These are phyloP conservation scores for Aureobasidium sp. DNA, from an alignment of 2,329 filamentous ascomycete genomes.

Conservation along the genomic window DNA sequence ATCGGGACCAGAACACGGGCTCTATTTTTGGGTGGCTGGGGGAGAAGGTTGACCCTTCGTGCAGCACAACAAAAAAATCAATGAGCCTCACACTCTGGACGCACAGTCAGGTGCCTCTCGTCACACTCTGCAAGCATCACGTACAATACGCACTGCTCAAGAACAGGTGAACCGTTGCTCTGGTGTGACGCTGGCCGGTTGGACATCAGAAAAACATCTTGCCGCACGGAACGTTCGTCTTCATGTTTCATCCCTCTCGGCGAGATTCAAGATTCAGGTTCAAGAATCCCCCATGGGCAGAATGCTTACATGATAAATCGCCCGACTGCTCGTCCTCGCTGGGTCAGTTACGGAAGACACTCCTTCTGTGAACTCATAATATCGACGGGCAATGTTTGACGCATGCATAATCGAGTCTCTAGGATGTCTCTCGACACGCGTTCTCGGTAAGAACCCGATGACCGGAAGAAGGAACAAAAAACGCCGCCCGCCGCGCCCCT, in stretches of 20 bases:
- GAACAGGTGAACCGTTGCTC: background rate
- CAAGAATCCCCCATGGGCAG: no score
- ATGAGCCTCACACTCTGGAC: background rate
- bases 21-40: constrained; percentile 5
- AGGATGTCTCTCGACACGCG: no score
- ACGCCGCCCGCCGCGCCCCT: no score
- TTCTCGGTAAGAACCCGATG: no score
- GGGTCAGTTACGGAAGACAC: no score
- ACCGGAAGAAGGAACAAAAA: no score
- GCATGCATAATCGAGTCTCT: no score
- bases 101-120: background rate
- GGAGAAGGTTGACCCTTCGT: background rate
- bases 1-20: background rate
- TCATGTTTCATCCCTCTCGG: background rate
- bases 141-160: background rate
- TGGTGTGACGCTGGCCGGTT: background rate
- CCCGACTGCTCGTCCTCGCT: no score
- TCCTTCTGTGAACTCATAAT: no score
- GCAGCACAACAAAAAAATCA: background rate
- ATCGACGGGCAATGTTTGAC: no score
- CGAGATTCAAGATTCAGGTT: background rate
- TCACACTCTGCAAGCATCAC: background rate
- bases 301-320: no score
- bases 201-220: background rate
- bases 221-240: background rate